Conservation (phyloP, 495 filamentous ascomycete genomes). For the Tuber brumale region DNA sequence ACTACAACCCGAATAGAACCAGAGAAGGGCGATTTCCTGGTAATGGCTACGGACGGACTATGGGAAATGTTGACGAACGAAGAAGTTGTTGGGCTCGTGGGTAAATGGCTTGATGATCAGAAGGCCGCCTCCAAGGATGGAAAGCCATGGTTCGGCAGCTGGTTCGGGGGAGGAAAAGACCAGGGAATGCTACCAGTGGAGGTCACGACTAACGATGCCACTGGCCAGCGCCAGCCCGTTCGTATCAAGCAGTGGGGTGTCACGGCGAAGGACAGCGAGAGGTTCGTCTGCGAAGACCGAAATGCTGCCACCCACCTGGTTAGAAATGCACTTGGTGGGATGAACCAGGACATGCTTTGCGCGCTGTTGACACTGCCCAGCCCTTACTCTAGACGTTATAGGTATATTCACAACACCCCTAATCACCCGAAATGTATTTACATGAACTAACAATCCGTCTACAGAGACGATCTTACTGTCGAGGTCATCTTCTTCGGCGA, state of each 20-base stretch:
- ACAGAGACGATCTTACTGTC: conserved; percentile 87
- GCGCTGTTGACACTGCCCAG: conserved; percentile 85
- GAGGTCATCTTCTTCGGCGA: conserved; percentile 98
- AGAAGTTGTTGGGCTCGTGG: conserved; percentile 93
- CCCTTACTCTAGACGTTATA: conserved; percentile 82
- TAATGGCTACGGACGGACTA: conserved; percentile 92
- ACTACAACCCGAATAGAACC: conserved; percentile 94
- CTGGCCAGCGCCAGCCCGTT: conserved; percentile 54
- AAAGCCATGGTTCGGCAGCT: conserved; percentile 48
- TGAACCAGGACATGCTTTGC: conserved; percentile 88
- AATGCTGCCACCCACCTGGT: conserved; percentile 95
- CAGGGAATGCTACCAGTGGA: conserved; percentile 53
- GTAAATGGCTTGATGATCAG: conserved; percentile 88
- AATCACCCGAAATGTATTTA: background rate
- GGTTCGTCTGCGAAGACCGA: conserved; percentile 91
- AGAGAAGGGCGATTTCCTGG: conserved; percentile 84
- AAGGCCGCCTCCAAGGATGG: conserved; percentile 45
- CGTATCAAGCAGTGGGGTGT: conserved; percentile 80
- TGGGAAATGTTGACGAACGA: conserved; percentile 99
- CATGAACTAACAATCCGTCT: conserved; percentile 7
- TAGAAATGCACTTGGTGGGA: conserved; percentile 89
- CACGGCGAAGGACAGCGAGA: conserved; percentile 57
- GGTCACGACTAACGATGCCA: conserved; percentile 21
- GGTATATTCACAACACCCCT: conserved; percentile 49
- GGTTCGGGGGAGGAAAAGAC: conserved; percentile 27